These are phyloP conservation scores for Ogataea methylovora DNA, from an alignment of 805 yeast genomes.

Conservation along the genomic window DNA sequence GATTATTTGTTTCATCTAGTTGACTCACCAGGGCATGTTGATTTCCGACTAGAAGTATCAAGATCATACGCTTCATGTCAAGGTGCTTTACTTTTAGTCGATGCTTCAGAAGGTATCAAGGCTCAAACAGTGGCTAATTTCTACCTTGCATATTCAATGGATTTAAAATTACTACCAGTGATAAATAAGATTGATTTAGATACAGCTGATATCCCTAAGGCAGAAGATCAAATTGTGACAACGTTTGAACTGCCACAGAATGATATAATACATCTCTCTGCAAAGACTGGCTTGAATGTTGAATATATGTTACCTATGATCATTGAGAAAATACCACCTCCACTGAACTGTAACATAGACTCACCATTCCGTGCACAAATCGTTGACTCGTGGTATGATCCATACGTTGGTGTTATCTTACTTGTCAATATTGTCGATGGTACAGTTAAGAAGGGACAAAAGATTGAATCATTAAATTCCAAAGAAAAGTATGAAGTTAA, in stretches of 20 bases:
- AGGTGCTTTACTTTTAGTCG: constrained; percentile 84
- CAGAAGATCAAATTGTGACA: constrained; percentile 76
- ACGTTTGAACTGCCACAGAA: constrained; percentile 74
- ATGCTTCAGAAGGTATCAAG: constrained; percentile 94
- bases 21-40: constrained; percentile 98
- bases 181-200: constrained; percentile 89
- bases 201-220: constrained; percentile 74
- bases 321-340: constrained; percentile 64
- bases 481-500: constrained; percentile 73
- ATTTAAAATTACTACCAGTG: constrained; percentile 75
- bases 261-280: constrained; percentile 79
- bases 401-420: constrained; percentile 85
- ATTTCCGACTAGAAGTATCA: constrained; percentile 88
- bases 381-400: constrained; percentile 98
- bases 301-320: constrained; percentile 74
- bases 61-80: constrained; percentile 94
- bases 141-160: constrained; percentile 81
- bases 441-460: constrained; percentile 61
- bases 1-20: constrained; percentile 86
- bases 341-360: constrained; percentile 34
- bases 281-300: constrained; percentile 84
- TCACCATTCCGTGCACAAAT: constrained; percentile 64
- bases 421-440: constrained; percentile 86
- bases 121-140: constrained; percentile 99
- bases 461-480: constrained; percentile 71